Base-by-base conservation (phyloP, 176 grass and related monocot genomes). In the Aegilops speltoides region DNA sequence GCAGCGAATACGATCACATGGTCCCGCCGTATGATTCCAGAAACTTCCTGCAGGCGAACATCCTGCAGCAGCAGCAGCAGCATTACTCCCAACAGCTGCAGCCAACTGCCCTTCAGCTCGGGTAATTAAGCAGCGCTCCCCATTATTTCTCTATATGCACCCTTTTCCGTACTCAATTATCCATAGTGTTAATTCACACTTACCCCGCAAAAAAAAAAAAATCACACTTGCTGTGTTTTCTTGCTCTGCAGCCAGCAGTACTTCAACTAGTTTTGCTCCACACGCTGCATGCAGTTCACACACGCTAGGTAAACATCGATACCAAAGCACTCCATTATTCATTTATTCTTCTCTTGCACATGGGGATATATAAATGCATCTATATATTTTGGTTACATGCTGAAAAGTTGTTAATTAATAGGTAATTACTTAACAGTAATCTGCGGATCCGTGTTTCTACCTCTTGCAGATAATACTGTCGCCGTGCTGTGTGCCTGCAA, bases 21-120 rank as follows among this genome's bases (percentile, higher is more conserved):
- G 79, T 79, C 28, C 78, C 89, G 1, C 83, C 89, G 1, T 99
- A 88, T n/a, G 97, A 96, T 92, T 90, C 94, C 8, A 92, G 89
- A 66, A 94, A 95, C 89, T 95, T 99, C 31, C 80, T 94, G 19
- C 94, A 94, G 61, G 91, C 86, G 63, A 96, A 88, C 75, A 82
- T 95, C 45, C 77, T 94, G 85, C 92, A 88, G 57, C 90, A 80
- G n/a, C 90, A 40, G 43, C 92, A 91, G 64, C 91, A 93, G 71
- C 87, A 93, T 43, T 96, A 96, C 79, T 80, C 88, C 48, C 83
- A 90, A 10, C 89, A 96, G 34, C 92, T 92, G 50, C 93, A 91
- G 73, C 93, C 86, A 76, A 99, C 94, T 59, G 69, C 90, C 71
- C 92, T 99, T 71, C 97, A 96, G 12, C 90, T 99, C 6, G 97